A percentile compares a stretch with the other conserved stretches of the same genome.
phyloP scores from a whole-genome alignment of 176 grass and related monocot species.

The sorghum (Sorghum bicolor) region Sorghum_bicolor_NCBIv3 NC_012871.2:14013001-14013500 shows the following conservation, averaged over 20 bases:
- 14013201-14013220: conserved; percentile 2
- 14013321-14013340: conserved; percentile 6
- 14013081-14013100: conserved; percentile 79
- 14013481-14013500: background rate
- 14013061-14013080: conserved; percentile 98
- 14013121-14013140: conserved; percentile 89
- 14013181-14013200: conserved; percentile 15
- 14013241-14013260: conserved; percentile 12
- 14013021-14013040: conserved; percentile 85
- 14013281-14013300: background rate
- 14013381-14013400: background rate
- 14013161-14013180: background rate
- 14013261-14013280: background rate
- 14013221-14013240: conserved; percentile 24
- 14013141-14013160: background rate
- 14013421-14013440: background rate
- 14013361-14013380: background rate
- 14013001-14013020: conserved; percentile 92
- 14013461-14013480: background rate
- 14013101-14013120: conserved; percentile 90
- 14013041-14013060: conserved; percentile 97
- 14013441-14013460: background rate
- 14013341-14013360: background rate
- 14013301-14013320: background rate
- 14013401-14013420: background rate